A percentile compares a stretch with the other conserved stretches of the same genome.
phyloP scores from a whole-genome alignment of 2,329 filamentous ascomycete species.

The Sporothrix euskadiensis region DNA sequence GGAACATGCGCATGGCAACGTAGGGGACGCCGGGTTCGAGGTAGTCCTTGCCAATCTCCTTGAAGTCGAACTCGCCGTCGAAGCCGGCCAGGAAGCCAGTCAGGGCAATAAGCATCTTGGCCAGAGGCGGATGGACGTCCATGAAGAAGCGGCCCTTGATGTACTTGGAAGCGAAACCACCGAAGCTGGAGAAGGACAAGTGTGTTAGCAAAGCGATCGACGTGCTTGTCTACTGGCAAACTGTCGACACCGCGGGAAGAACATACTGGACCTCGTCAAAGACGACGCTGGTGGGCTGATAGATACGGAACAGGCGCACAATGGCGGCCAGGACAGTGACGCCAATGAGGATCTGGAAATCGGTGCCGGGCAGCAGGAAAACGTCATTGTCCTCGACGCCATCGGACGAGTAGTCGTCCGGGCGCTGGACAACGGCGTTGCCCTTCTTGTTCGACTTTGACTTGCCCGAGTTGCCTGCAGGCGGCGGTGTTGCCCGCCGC shows the following conservation, averaged over 20 bases:
- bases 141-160: conserved; percentile 99
- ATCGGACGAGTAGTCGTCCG: conserved; percentile 68
- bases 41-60: conserved; percentile 99
- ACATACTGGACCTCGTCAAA: conserved; percentile 99
- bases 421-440: conserved; percentile 27
- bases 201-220: conserved; percentile 13
- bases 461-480: conserved; percentile 36
- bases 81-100: conserved; percentile 95
- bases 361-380: conserved; percentile 77
- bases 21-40: conserved; percentile 92
- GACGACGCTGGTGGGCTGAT: conserved; percentile 92
- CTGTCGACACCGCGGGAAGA: not conserved
- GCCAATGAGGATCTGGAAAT: conserved; percentile 74
- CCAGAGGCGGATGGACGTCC: conserved; percentile 98
- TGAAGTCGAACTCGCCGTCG: conserved; percentile 95
- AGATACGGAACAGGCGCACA: conserved; percentile 92
- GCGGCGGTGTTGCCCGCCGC: conserved; percentile 17
- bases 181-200: conserved; percentile 64
- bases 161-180: conserved; percentile 97
- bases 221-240: conserved; percentile 28
- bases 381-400: conserved; percentile 89
- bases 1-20: conserved; percentile 93
- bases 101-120: conserved; percentile 93
- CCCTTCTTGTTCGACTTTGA: conserved; percentile 29
- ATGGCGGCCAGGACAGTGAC: conserved; percentile 74